Base-by-base conservation (phyloP, 495 filamentous ascomycete species). In the Neurospora sp. region DNA sequence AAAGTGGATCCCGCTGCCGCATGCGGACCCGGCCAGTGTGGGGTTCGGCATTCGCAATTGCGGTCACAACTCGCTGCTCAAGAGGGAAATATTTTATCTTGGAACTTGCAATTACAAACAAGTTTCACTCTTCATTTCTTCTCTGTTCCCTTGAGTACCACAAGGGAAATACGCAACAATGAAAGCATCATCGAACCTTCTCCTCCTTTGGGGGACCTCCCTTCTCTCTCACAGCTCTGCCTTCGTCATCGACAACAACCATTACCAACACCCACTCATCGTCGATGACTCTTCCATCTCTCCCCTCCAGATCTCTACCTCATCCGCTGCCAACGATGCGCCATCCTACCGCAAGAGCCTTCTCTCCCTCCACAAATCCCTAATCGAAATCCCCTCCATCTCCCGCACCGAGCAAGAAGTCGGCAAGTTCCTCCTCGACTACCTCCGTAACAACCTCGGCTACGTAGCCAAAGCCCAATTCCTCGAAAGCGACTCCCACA, bases 331-430 rank as follows among this genome's bases (percentile, higher is more conserved):
- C 38, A 42, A 42, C 42, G 6, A 31, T 23, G 77, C 77, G 7
- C 79, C 83, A 1, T 37, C 81, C 14, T 86, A 85, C 74, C 83
- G 85, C 70, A 71, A 76, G 10, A 69, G 78, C 11, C 86, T 98
- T n/a, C 88, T 97, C 71, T 86, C 88, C 20, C 86, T 98, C 8
- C 96, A 98, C 82, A 87, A 89, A 48, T 83, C 87, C 31, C 89
- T 99, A 9, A 88, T 97, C 46, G 83, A 92, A 71, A 91, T 92
- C 69, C 84, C 90, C 48, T 97, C 94, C 9, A 86, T 97, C 75
- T 89, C 89, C n/a, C 86, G 87, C 69, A 86, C 91, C 76, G 96
- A 99, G 78, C 81, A 88, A 75, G 83, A 86, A 3, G 88, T 92
- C 44, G 92, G 89, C 42, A 75, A 84, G 71, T 96, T 90, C 81